Evolutionary conservation across 169 alveolate genomes (phyloP).

Genomic region (Eimeria falciformis): DNA sequence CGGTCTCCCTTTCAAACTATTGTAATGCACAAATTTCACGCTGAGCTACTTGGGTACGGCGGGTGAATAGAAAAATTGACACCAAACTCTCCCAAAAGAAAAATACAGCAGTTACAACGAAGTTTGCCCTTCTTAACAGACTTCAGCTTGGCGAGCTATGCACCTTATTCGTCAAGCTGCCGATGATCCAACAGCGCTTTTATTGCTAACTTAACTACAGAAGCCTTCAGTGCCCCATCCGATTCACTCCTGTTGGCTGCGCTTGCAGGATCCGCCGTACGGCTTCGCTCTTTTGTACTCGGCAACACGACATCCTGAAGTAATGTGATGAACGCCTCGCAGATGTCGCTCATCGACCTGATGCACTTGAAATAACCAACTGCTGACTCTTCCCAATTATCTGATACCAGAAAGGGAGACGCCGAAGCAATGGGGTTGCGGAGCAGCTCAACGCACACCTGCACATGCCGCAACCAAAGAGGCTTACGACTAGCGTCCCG

Average conservation of each 20-base stretch:
- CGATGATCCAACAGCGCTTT: slow-evolving; percentile 19
- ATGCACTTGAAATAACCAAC: slow-evolving; percentile 32
- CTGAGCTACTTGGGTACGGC: too few relatives aligned
- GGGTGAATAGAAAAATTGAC: too few relatives aligned
- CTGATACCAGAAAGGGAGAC: slow-evolving; percentile 22
- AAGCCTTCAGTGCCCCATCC: slow-evolving; percentile 34
- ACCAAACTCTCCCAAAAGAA: too few relatives aligned
- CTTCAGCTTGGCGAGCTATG: not conserved
- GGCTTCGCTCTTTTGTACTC: not conserved
- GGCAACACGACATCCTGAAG: slow-evolving; percentile 59
- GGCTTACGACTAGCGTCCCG: too few relatives aligned
- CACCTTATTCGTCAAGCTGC: not conserved
- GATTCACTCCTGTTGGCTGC: slow-evolving; percentile 21
- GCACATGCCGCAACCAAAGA: not conserved
- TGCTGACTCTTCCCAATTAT: slow-evolving; percentile 31
- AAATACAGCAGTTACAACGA: too few relatives aligned
- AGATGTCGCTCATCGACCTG: slow-evolving; percentile 63
- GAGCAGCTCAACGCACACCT: slow-evolving; percentile 67
- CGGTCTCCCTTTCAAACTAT: too few relatives aligned
- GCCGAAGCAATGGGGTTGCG: slow-evolving; percentile 54
- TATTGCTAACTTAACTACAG: slow-evolving; percentile 61
- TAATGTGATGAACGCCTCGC: slow-evolving; percentile 59
- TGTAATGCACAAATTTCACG: too few relatives aligned
- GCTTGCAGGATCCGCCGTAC: not conserved
- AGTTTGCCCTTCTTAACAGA: too few relatives aligned